These are phyloP conservation scores for Carallia pectinifolia DNA, from an alignment of 345 rosid species.

Conservation along the genomic window DNA sequence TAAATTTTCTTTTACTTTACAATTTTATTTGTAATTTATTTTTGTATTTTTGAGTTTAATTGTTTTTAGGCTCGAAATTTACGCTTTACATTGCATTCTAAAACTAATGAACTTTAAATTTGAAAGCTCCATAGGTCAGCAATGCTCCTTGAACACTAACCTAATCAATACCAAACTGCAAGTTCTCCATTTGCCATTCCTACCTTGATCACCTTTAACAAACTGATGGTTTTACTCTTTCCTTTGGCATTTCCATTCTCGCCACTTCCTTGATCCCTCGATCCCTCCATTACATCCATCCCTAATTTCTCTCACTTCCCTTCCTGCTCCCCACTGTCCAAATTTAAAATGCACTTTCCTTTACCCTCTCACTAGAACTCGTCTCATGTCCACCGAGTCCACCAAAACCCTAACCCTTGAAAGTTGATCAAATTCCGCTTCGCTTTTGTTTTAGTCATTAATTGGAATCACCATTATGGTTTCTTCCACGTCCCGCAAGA, in stretches of 20 bases:
- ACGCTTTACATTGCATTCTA: too few relatives aligned
- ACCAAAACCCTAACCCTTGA: slow-evolving; percentile 55
- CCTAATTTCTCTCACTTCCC: slow-evolving; percentile 38
- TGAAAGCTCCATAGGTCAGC: too few relatives aligned
- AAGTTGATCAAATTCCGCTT: slow-evolving; percentile 51
- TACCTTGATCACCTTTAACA: slow-evolving; percentile 45
- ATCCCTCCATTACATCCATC: slow-evolving; percentile 40
- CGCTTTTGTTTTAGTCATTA: slow-evolving; percentile 37
- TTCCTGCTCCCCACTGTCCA: slow-evolving; percentile 56
- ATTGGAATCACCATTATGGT: too few relatives aligned
- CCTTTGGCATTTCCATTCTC: slow-evolving; percentile 61
- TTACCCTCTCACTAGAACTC: slow-evolving; percentile 54
- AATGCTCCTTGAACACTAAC: neutral
- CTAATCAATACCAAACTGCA: slow-evolving; percentile 29
- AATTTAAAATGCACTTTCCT: slow-evolving; percentile 71
- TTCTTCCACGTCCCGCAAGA: too few relatives aligned
- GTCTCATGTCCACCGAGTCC: slow-evolving; percentile 68
- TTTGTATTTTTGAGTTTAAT: too few relatives aligned
- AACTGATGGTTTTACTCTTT: slow-evolving; percentile 54
- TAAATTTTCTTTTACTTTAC: too few relatives aligned
- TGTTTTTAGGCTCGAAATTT: too few relatives aligned
- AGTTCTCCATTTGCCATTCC: slow-evolving; percentile 8
- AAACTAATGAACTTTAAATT: too few relatives aligned
- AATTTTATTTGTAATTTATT: too few relatives aligned
- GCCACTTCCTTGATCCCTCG: slow-evolving; percentile 44